Percentiles rank a stretch among this genome's conserved stretches.
phyloP scores from a whole-genome alignment of 306 rosid genomes.

The Coriaria nepalensis region DNA sequence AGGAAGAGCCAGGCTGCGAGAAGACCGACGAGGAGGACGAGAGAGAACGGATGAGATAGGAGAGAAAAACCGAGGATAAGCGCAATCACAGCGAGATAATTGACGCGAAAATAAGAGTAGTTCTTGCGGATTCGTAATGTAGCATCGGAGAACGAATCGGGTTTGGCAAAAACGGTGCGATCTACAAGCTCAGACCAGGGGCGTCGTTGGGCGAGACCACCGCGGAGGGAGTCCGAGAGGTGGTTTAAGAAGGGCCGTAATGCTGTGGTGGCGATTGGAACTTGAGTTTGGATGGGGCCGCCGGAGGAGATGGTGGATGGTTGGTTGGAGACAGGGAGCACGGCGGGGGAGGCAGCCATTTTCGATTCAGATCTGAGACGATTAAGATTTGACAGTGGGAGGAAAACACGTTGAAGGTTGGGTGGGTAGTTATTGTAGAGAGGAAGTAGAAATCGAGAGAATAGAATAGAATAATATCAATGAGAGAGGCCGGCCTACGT shows the following conservation, averaged over 20 bases:
- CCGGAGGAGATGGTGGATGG: conserved; percentile 9
- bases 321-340: conserved; percentile 43
- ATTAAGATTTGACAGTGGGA: too few species aligned
- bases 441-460: too few species aligned
- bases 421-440: too few species aligned
- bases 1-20: conserved; percentile 78
- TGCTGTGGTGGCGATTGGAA: conserved; percentile 42
- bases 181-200: conserved; percentile 77
- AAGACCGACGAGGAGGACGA: conserved; percentile 47
- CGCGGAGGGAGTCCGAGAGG: conserved; percentile 42
- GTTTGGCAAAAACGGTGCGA: conserved; percentile 61
- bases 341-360: conserved; percentile 32
- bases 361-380: too few species aligned
- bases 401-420: too few species aligned
- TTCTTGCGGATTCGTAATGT: conserved; percentile 74
- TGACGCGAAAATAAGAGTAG: conserved; percentile 71
- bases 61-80: conserved; percentile 58
- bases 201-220: conserved; percentile 68
- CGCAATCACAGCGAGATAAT: conserved; percentile 47
- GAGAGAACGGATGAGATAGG: conserved; percentile 65
- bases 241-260: conserved; percentile 46
- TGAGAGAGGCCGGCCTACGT: too few species aligned
- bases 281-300: conserved; percentile 23
- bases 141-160: conserved; percentile 72
- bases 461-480: too few species aligned